Evolutionary conservation across 768 basidiomycete genomes (phyloP).

Genomic region (Mycena galopus): DNA sequence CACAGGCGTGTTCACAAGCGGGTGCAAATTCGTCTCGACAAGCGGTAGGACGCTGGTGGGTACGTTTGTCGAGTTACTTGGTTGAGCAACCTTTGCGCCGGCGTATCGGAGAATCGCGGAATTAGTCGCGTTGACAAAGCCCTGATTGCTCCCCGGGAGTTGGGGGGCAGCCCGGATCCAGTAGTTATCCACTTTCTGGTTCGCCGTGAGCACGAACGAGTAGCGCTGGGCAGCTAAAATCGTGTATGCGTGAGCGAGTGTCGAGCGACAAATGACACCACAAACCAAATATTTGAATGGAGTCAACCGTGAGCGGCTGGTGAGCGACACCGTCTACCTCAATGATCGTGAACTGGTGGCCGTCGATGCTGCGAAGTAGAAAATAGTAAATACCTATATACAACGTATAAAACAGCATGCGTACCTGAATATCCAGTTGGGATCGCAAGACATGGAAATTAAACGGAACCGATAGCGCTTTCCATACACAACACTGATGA

Average conservation of each 20-base stretch:
- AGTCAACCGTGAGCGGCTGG: background rate
- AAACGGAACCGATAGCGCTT: conserved; percentile 11
- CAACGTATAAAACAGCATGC: background rate
- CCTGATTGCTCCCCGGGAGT: background rate
- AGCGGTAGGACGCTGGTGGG: background rate
- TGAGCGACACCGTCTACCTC: background rate
- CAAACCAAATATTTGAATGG: background rate
- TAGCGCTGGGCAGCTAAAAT: background rate
- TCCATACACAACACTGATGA: conserved; percentile 41
- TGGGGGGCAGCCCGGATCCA: conserved; percentile 21
- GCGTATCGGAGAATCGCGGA: background rate
- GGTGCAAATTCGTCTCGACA: background rate
- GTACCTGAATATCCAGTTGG: conserved; percentile 44
- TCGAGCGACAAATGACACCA: background rate
- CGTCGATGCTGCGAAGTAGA: background rate
- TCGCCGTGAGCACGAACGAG: background rate
- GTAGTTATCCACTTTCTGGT: background rate
- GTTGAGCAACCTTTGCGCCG: background rate
- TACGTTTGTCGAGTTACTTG: background rate
- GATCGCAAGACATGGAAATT: conserved; percentile 41
- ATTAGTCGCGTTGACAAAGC: background rate
- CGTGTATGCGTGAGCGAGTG: background rate
- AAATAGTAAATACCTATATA: background rate
- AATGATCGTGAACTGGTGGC: background rate
- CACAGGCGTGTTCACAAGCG: conserved; percentile 38